phyloP scores from a whole-genome alignment of 169 alveolate species.

The Toxoplasma gondii region DNA sequence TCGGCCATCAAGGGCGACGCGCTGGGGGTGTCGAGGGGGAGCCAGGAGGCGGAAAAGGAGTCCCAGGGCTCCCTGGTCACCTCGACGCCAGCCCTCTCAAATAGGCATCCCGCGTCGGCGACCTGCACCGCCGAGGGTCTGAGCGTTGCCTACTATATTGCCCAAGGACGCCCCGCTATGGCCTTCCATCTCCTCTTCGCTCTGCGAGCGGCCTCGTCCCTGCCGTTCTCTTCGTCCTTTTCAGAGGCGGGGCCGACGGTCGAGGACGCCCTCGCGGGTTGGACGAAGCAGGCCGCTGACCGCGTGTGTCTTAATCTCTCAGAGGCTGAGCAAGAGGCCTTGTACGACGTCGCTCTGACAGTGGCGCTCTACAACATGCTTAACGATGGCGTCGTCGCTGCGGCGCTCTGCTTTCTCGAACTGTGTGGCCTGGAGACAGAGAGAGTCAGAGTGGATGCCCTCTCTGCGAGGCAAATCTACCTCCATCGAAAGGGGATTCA shows the following conservation, averaged over 20 bases:
- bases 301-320: constrained; percentile 22
- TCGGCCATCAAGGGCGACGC: not conserved
- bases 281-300: constrained; percentile 23
- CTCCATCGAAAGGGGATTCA: constrained; percentile 41
- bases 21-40: not conserved
- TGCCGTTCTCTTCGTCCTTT: not conserved
- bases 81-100: not conserved
- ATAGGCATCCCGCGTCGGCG: not conserved
- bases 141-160: constrained; percentile 71
- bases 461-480: constrained; percentile 70
- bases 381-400: constrained; percentile 73
- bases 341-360: constrained; percentile 69
- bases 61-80: not conserved
- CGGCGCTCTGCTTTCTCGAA: constrained; percentile 72
- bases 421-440: constrained; percentile 76
- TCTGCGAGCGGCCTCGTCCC: constrained; percentile 32
- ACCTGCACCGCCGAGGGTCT: constrained; percentile 62
- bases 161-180: constrained; percentile 75
- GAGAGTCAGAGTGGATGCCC: constrained; percentile 74
- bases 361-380: constrained; percentile 75
- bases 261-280: not conserved
- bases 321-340: constrained; percentile 30
- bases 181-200: constrained; percentile 68
- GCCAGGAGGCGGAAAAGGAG: not conserved
- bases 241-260: not conserved